A percentile compares a stretch with the other conserved stretches of the same genome.
Conservation (phyloP, 805 yeast species). For the Saccharomycopsis javanensis region DNA sequence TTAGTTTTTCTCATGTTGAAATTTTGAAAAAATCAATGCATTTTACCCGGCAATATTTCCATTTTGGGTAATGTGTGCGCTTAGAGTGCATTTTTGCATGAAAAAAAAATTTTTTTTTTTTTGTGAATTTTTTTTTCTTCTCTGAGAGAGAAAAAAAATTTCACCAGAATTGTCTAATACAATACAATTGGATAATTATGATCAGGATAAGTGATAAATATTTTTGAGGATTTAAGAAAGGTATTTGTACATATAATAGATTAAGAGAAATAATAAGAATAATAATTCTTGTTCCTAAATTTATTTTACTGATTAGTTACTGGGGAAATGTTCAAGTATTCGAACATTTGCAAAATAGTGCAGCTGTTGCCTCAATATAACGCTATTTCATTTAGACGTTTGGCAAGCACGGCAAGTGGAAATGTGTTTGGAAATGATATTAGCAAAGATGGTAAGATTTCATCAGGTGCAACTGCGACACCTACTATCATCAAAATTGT, state of each 20-base stretch:
- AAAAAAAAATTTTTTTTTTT: neutral
- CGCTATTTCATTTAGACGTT: neutral
- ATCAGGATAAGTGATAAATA: no score
- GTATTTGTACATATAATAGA: no score
- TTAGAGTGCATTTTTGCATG: neutral
- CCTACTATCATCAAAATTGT: slow-evolving; percentile 27
- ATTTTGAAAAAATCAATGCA: neutral
- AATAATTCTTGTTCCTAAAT: no score
- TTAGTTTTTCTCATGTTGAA: neutral
- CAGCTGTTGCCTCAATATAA: neutral
- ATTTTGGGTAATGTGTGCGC: neutral
- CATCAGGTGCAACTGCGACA: neutral
- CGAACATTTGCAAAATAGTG: neutral
- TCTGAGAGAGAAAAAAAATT: neutral
- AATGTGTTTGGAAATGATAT: no score
- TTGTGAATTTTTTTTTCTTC: neutral
- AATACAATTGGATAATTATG: neutral
- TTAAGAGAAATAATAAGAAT: no score
- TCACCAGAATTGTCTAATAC: neutral
- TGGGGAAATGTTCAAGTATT: neutral
- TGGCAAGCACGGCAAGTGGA: neutral
- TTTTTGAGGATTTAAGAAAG: no score
- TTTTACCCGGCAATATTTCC: neutral
- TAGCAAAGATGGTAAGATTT: no score
- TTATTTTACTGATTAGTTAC: no score